Conservation (phyloP, 139 green algal species). For the Coccomyxa sp. region DNA sequence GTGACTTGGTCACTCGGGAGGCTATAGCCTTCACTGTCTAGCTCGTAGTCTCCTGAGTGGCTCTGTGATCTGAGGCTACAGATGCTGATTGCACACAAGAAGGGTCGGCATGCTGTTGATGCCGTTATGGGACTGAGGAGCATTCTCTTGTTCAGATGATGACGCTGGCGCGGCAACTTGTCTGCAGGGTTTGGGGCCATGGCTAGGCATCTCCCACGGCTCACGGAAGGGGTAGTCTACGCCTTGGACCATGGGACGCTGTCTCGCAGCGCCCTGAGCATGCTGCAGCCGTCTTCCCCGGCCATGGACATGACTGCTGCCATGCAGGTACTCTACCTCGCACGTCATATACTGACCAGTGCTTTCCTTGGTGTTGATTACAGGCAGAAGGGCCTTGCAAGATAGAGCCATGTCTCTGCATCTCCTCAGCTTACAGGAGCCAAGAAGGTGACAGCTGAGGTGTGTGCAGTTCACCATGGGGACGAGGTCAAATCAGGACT, state of each 20-base stretch:
- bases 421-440: neutral
- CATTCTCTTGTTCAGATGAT: too few species aligned
- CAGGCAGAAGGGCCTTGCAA: neutral
- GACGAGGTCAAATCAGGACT: neutral
- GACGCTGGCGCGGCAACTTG: neutral
- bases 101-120: neutral
- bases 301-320: conserved; percentile 16
- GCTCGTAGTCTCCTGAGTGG: too few species aligned
- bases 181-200: conserved; percentile 89
- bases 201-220: conserved; percentile 62
- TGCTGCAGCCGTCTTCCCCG: conserved; percentile 18
- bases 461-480: neutral
- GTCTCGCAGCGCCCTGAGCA: conserved; percentile 14
- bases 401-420: neutral
- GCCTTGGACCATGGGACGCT: conserved; percentile 37
- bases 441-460: neutral
- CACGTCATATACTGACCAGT: neutral
- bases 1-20: neutral
- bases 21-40: too few species aligned
- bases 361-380: neutral
- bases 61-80: too few species aligned
- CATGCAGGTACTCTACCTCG: conserved; percentile 13
- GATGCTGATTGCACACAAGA: neutral
- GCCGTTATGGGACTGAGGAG: too few species aligned
- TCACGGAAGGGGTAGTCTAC: conserved; percentile 49